Base-by-base conservation (phyloP, 306 rosid genomes). In the Rosa persica region DNA sequence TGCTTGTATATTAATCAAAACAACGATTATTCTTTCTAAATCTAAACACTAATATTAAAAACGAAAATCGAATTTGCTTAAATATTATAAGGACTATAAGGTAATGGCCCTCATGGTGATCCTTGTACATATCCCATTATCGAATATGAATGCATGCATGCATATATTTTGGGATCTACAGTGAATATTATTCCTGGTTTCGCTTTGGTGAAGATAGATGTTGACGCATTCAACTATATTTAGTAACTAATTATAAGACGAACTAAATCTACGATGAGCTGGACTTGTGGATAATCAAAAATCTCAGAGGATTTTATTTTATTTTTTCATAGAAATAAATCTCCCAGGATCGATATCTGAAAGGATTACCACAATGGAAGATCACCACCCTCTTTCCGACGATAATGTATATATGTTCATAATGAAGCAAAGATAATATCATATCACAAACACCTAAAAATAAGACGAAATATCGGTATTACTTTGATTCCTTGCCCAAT, bases 391-490 rank as follows among this genome's bases (percentile, higher is more conserved):
- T 65, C 67, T 62, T 30, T 62, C 19, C 42, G 39, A 27, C 67
- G 67, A 25, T 27, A 25, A 62, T 30, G 23, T 7, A 3, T 34
- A 65, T 65, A 17, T 65, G 70, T 16, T 65, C 70, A 36, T 65
- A 62, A 27, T 11, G 22, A 20, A 73, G 34, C 61, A 38, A 52
- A 20, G 10, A 52, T 16, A 36, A 13, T 36, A 64, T 52, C 43
- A 27, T 66, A 67, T 67, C 75, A 38, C 17, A 55, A 67, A 54
- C 17, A n/a, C 69, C 79, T 23, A 74, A 55, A 74, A 67, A 42
- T 38, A 80, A 8, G 51, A 65, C 70, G 42, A 43, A 43, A 67
- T 30, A 42, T 66, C 58, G 30, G 83, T 66, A 49, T 49, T 67
- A 16, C 20, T 38, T 20, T 68, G 70, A 80, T 80, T 80, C 25